phyloP scores from a whole-genome alignment of 1,284 basidiomycete species.

The Moesziomyces sp. region DNA sequence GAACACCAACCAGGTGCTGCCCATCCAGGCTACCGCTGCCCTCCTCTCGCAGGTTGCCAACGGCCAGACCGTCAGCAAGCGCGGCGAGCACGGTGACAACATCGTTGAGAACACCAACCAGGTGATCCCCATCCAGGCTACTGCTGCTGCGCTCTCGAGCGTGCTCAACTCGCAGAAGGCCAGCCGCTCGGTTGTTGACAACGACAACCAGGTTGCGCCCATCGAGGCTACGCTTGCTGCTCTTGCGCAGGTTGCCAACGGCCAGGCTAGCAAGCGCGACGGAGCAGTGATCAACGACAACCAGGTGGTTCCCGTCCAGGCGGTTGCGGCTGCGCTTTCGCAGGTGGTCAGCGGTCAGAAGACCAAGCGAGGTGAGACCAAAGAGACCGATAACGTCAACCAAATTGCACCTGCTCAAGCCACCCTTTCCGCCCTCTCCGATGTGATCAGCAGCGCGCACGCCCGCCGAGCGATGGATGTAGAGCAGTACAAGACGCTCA shows the following conservation, averaged over 20 bases:
- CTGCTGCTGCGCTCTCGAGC: conserved; percentile 30
- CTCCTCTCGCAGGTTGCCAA: conserved; percentile 17
- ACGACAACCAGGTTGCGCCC: conserved; percentile 33
- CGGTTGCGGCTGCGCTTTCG: conserved; percentile 40
- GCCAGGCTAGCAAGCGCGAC: conserved; percentile 26
- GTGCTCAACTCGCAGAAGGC: conserved; percentile 38
- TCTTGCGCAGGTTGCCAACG: conserved; percentile 35
- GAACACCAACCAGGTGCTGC: conserved; percentile 18
- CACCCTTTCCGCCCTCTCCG: conserved; percentile 48
- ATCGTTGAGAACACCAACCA: conserved; percentile 26
- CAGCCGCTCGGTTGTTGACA: conserved; percentile 22
- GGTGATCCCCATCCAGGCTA: conserved; percentile 37
- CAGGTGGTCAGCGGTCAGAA: conserved; percentile 35
- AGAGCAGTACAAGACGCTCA: conserved; percentile 39
- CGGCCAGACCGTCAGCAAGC: conserved; percentile 12
- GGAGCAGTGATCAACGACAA: conserved; percentile 22
- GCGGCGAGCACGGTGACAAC: conserved; percentile 5
- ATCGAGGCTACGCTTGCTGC: conserved; percentile 43
- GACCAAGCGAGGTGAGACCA: conserved; percentile 49
- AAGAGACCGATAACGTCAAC: conserved; percentile 30
- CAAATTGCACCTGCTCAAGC: conserved; percentile 51
- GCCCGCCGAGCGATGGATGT: conserved; percentile 54
- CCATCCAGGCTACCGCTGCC: conserved; percentile 24
- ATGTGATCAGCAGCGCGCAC: conserved; percentile 52
- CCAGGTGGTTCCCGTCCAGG: conserved; percentile 37